Evolutionary conservation across 1,284 basidiomycete species (phyloP), one percentile per base, ranked within the genome.

Genomic region (Cutaneotrichosporon sp.): DNA sequence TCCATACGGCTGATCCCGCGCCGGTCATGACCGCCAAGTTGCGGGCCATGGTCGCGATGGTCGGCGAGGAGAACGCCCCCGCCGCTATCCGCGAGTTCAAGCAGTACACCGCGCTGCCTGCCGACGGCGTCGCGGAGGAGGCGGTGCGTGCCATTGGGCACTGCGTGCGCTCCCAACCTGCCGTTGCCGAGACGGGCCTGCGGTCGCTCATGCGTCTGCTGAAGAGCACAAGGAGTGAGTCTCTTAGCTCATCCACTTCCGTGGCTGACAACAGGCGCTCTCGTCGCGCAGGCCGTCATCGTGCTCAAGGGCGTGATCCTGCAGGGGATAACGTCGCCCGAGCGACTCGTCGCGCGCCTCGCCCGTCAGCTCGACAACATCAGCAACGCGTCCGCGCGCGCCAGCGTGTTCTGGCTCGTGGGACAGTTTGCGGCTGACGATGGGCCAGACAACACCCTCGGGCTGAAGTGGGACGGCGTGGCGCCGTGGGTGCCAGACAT

Each of bases 371-470:
- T 95, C 42, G 89, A 91, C 58, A 87, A 87, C 55, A 90, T 97
- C 54, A 84, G 81, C 16, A 89, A 92, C 70, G 82, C 89, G 1
- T 84, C 86, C 65, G 92, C 94, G 0, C 82, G 90, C 25, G 91
- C 92, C 0, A 93, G 89, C 67, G 87, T 95, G 0, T 81, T 92
- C 43, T 95, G 92, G 92, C 84, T 97, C 0, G 91, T 92, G 0
- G 94, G 94, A 0, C 91, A 95, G 75, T 92, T 91, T 74, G 84
- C 89, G 3, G 81, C 70, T 6, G 58, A 59, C 29, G 69, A 71
- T 20, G 62, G 61, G 22, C 55, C 62, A 0, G 55, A 63, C 20
- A 54, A 58, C 2, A 55, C 59, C 4, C 22, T 52, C n/a, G 73
- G 77, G 1, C 65, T 72, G 1, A 75, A 75, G 24, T 77, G 77